phyloP scores from a whole-genome alignment of 2,329 filamentous ascomycete species.

The Aureobasidium mangrovei region DNA sequence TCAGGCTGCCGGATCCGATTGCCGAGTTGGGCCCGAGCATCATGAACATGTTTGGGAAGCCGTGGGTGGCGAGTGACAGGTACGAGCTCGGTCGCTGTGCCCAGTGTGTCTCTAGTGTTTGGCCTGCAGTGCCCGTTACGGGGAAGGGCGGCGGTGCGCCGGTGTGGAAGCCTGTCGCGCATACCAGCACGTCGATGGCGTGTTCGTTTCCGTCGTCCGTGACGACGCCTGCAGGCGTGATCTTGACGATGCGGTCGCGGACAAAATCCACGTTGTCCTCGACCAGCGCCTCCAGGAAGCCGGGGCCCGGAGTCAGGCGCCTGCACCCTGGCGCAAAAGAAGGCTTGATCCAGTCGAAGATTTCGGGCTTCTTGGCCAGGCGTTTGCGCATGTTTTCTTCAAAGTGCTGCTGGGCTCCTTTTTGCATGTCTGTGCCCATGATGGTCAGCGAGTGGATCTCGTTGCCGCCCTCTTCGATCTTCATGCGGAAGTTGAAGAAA shows the following conservation, averaged over 20 bases:
- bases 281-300: slow-evolving; percentile 43
- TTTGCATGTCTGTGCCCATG: slow-evolving; percentile 31
- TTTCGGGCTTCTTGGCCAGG: slow-evolving; percentile 30
- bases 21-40: slow-evolving; percentile 36
- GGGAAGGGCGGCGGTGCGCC: slow-evolving; percentile 32
- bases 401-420: slow-evolving; percentile 29
- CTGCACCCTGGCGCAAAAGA: slow-evolving; percentile 40
- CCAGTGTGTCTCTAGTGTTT: slow-evolving; percentile 29
- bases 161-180: slow-evolving; percentile 31
- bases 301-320: slow-evolving; percentile 42
- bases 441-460: slow-evolving; percentile 21
- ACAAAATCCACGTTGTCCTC: slow-evolving; percentile 39
- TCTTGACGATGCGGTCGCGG: slow-evolving; percentile 31
- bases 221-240: slow-evolving; percentile 31
- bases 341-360: slow-evolving; percentile 34
- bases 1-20: slow-evolving; percentile 33
- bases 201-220: slow-evolving; percentile 33
- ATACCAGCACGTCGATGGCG: slow-evolving; percentile 36
- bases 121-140: slow-evolving; percentile 25
- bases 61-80: slow-evolving; percentile 17
- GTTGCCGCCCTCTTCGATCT: slow-evolving; percentile 29
- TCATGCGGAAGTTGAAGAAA: slow-evolving; percentile 34
- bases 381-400: slow-evolving; percentile 34
- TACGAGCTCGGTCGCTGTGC: slow-evolving; percentile 22
- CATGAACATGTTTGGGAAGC: slow-evolving; percentile 32